Percentiles rank a stretch among this genome's conserved stretches.
phyloP scores from a whole-genome alignment of 257 asterid species.

The Salvia rosmarinus region DNA sequence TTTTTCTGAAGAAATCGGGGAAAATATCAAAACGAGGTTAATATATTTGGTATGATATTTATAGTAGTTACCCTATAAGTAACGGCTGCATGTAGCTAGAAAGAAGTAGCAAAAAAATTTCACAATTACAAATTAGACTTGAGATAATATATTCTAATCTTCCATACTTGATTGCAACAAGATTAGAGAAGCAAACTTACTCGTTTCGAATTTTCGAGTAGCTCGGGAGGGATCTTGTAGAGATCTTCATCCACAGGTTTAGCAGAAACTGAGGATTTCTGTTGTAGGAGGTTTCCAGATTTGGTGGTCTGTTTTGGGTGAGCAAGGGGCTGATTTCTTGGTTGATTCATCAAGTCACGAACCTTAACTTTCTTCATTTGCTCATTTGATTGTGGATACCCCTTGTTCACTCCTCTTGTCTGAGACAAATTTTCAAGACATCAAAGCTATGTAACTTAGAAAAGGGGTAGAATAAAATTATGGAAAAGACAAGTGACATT shows the following conservation, averaged over 20 bases:
- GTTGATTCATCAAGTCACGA: conserved; percentile 37
- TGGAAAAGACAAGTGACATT: background rate
- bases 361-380: conserved; percentile 3
- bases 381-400: conserved; percentile 6
- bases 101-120: too few relatives aligned
- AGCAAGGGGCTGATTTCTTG: conserved; percentile 29
- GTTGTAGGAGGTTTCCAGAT: conserved; percentile 26
- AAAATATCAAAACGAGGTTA: background rate
- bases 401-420: conserved; percentile 32
- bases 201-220: conserved; percentile 56
- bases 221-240: conserved; percentile 78
- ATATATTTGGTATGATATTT: background rate
- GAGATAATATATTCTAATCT: too few relatives aligned
- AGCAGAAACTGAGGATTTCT: conserved; percentile 31
- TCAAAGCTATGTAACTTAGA: background rate
- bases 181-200: conserved; percentile 42
- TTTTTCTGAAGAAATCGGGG: conserved; percentile 57
- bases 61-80: background rate
- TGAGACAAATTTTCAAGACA: conserved; percentile 18
- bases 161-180: too few relatives aligned
- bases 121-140: too few relatives aligned
- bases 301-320: conserved; percentile 33
- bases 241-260: conserved; percentile 96
- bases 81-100: too few relatives aligned
- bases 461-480: background rate